Evolutionary conservation across 2,329 filamentous ascomycete genomes (phyloP), one percentile per base, ranked within the genome.

Genomic region (Diaporthe ampelina): DNA sequence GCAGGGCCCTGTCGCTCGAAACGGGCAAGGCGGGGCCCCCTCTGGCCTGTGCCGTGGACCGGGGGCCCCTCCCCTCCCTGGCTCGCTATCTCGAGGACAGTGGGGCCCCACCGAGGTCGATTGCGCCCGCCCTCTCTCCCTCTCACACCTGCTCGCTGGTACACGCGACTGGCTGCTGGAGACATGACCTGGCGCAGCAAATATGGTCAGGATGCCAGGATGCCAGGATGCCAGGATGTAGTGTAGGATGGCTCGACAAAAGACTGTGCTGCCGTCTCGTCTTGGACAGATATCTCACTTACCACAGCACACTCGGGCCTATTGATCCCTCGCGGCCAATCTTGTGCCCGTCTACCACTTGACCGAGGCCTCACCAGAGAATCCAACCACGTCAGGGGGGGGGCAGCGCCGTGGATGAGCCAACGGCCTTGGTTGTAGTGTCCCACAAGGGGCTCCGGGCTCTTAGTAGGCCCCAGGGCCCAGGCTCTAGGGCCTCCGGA

Each of bases 1-100:
- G 56, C 56, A 52, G 37, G 48, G 32, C 29, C 69, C 63, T 37
- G 50, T 24, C 37, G 70, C 29, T 50, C 37, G 29, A 59, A 72
- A 52, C n/a, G 45, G 69, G 43, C 59, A 63, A 48, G 56, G 43
- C 48, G 50, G 56, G 45, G 13, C 37, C 29, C 21, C 54, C 26
- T n/a, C 45, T 59, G 54, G 40, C 32, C 10, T 24, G 29, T 19
- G 68, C 54, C 26, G 37, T 58, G 29, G 68, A 57, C 37, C n/a
- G 68, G 56, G 68, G 59, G 26, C 19, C 26, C 61, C 29, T 29
- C 29, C 32, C 61, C 17, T 19, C 15, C 43, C 43, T 11, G 35
- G 8, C 35, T 37, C 8, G 35, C 35, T 37, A 29, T 29, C 29
- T 29, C 29, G 15, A 45, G 45, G 45, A 48, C 45, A 6, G 45